A percentile compares a stretch with the other conserved stretches of the same genome.
These are phyloP conservation scores for Aspergillus ostianus DNA, from an alignment of 495 filamentous ascomycete species.

Conservation along the genomic window DNA sequence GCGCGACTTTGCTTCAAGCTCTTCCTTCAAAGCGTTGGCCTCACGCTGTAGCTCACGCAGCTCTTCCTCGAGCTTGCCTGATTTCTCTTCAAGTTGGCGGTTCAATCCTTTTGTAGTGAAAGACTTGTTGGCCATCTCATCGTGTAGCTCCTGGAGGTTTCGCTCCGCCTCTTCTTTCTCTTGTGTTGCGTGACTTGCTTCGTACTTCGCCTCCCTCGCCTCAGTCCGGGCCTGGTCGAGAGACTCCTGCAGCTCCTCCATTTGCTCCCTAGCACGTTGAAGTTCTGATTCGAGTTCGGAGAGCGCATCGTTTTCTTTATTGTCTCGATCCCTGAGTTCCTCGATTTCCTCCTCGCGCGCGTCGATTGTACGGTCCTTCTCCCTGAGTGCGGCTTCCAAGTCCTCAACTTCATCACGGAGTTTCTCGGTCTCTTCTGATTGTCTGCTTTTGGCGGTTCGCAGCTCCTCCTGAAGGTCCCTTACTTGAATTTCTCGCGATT, in stretches of 20 bases:
- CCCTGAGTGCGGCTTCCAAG: slow-evolving; percentile 61
- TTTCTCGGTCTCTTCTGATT: slow-evolving; percentile 56
- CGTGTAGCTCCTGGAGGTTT: slow-evolving; percentile 60
- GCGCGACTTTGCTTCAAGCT: slow-evolving; percentile 49
- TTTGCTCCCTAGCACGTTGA: slow-evolving; percentile 54
- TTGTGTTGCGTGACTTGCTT: slow-evolving; percentile 60
- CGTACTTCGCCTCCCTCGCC: slow-evolving; percentile 56
- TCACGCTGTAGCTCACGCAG: slow-evolving; percentile 59
- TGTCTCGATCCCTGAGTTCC: slow-evolving; percentile 53
- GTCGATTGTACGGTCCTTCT: slow-evolving; percentile 63
- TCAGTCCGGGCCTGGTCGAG: slow-evolving; percentile 51
- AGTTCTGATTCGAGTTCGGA: slow-evolving; percentile 51
- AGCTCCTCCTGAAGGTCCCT: slow-evolving; percentile 46
- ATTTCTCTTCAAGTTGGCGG: slow-evolving; percentile 71
- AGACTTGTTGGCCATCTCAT: slow-evolving; percentile 77
- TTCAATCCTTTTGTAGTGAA: slow-evolving; percentile 73
- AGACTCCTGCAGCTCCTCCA: slow-evolving; percentile 61
- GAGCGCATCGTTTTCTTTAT: slow-evolving; percentile 51
- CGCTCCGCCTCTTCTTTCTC: slow-evolving; percentile 54
- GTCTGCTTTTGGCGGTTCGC: slow-evolving; percentile 42
- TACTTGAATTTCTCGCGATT: slow-evolving; percentile 53
- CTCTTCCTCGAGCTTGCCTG: slow-evolving; percentile 62
- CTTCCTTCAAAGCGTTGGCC: slow-evolving; percentile 47
- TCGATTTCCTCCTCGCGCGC: slow-evolving; percentile 66
- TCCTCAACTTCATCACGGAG: slow-evolving; percentile 68